Base-by-base conservation (phyloP, 2,329 filamentous ascomycete genomes). In the Monosporascus sp. region DNA sequence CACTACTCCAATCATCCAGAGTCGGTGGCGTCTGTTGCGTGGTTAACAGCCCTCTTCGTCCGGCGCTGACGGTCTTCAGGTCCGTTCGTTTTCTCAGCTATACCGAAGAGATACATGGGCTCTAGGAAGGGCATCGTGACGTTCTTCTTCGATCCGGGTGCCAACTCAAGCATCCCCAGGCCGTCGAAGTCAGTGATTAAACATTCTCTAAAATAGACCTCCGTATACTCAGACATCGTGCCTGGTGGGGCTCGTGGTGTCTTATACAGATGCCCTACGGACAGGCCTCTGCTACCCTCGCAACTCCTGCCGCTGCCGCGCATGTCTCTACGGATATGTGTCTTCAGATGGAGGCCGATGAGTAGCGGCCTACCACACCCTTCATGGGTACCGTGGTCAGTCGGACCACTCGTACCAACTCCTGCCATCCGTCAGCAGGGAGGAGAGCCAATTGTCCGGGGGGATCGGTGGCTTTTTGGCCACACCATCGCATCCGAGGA, bases 1-100 rank as follows among this genome's bases (percentile, higher is more conserved):
- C 54, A 46, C 52, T 52, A 53, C 59, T 44, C 56, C 59, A 61
- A 57, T 58, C 56, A 58, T 55, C 54, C 44, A 27, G 39, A 39
- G 41, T 46, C 51, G 45, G 48, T 50, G 24, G 50, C 57, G 53
- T 55, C 53, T 55, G 55, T 59, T 55, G 52, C 38, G 20, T 46
- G 35, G 31, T 11, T 35, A 14, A 5, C 27, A 14, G 31, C 31
- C 31, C 9, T 35, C 31, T 14, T 35, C 31, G 31, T 35, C 31
- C 31, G 31, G 31, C 31, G 31, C 31, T 35, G 31, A 35, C 31
- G 4, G 11, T 35, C 31, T 14, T 35, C 31, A 35, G 31, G 31
- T 35, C 31, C 31, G 31, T 35, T 35, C 31, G 31, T 9, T 11
- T 2, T 4, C 31, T 14, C 9, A 5, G 31, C 31, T 35, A 35